phyloP scores from a whole-genome alignment of 1,139 yeast genomes.

The Suhomyces guaymorum region DNA sequence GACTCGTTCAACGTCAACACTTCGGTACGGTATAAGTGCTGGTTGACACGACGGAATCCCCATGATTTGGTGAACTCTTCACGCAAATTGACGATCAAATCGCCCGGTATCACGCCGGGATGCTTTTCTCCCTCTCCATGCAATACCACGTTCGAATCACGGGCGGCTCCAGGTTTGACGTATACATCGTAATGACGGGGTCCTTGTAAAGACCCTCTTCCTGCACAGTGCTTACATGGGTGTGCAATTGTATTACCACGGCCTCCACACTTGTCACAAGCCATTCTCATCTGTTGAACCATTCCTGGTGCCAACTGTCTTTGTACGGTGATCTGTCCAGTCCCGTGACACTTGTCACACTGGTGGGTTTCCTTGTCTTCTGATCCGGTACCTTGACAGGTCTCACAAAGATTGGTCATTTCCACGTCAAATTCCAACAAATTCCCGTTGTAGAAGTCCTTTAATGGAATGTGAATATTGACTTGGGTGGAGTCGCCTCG shows the following conservation, averaged over 20 bases:
- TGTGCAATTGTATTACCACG: constrained; percentile 65
- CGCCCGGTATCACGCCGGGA: constrained; percentile 84
- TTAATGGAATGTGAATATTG: constrained; percentile 54
- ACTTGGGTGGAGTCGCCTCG: constrained; percentile 69
- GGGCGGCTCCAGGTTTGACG: constrained; percentile 68
- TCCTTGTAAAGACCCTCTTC: constrained; percentile 62
- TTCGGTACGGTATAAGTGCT: constrained; percentile 79
- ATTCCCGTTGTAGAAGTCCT: constrained; percentile 71
- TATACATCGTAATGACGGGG: constrained; percentile 60
- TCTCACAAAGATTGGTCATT: constrained; percentile 71
- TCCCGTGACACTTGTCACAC: constrained; percentile 73
- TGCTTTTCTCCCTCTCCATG: constrained; percentile 81
- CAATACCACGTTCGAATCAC: constrained; percentile 59
- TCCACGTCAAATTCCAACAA: constrained; percentile 61
- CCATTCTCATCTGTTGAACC: constrained; percentile 79
- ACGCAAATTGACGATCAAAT: constrained; percentile 58
- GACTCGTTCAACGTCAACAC: constrained; percentile 74
- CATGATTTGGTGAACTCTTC: constrained; percentile 59
- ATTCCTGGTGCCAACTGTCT: constrained; percentile 87
- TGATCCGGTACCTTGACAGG: constrained; percentile 84
- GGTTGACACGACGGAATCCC: constrained; percentile 84
- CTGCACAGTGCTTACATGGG: constrained; percentile 69
- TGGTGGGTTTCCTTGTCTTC: constrained; percentile 67
- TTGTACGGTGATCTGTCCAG: constrained; percentile 65
- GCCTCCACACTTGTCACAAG: constrained; percentile 81